phyloP scores from a whole-genome alignment of 2,329 filamentous ascomycete species.

The Amesomyces nigricolor region DNA sequence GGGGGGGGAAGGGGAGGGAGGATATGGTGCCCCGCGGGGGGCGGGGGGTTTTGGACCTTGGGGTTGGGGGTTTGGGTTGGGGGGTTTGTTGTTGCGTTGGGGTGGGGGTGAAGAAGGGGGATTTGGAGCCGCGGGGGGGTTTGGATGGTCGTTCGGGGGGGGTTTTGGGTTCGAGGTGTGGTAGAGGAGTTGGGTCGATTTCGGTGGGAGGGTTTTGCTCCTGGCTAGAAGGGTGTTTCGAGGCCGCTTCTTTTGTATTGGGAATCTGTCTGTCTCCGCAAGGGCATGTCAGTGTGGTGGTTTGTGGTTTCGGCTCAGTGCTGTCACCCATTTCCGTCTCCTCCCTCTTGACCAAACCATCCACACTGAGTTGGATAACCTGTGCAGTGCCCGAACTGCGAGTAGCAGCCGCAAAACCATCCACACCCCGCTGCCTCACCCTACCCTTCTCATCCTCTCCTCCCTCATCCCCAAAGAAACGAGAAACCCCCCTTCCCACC shows the following conservation, averaged over 20 bases:
- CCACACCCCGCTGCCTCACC: no score
- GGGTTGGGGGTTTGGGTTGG: slow-evolving; percentile 9
- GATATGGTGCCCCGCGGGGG: slow-evolving; percentile 43
- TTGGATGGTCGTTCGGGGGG: slow-evolving; percentile 3
- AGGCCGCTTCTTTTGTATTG: no score
- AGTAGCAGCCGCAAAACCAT: no score
- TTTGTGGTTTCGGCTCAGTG: no score
- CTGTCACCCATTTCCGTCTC: no score
- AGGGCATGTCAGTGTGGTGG: no score
- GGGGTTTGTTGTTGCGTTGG: neutral
- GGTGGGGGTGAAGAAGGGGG: slow-evolving; percentile 31
- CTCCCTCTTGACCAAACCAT: no score
- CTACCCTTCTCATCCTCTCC: neutral
- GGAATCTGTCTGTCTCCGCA: no score
- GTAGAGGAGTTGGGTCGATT: neutral
- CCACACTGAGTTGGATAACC: no score
- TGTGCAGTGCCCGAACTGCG: no score
- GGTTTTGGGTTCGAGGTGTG: neutral
- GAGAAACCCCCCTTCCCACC: slow-evolving; percentile 10
- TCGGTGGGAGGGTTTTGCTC: neutral
- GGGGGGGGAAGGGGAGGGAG: slow-evolving; percentile 60
- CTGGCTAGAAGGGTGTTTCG: no score
- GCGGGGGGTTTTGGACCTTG: slow-evolving; percentile 24
- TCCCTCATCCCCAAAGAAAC: slow-evolving; percentile 15
- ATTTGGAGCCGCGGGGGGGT: slow-evolving; percentile 28